Evolutionary conservation across 1,284 basidiomycete species (phyloP), one percentile per base, ranked within the genome.

Genomic region (Athelia sp.): DNA sequence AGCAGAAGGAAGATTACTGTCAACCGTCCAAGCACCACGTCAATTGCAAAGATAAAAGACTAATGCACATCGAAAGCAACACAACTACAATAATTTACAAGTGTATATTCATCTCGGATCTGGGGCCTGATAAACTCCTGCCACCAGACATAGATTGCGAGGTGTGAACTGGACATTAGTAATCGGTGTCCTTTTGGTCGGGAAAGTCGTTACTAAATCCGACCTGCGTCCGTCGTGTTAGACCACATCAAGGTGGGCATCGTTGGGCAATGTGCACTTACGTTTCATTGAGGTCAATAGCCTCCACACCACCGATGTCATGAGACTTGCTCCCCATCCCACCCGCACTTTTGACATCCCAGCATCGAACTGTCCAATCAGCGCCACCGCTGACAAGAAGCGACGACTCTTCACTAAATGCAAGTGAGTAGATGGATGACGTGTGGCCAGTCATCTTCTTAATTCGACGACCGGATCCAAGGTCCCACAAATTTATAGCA

Each of bases 361-460:
- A 99, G 53, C 93, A 94, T 21, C 93, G 78, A 11, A 98, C 94
- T 1, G 93, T 97, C 78, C 91, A 93, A 65, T 99, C 97, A 19
- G 92, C 84, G 23, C 87, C 79, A 3, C 93, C 93, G 50, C 90
- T 93, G 2, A 98, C 89, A 24, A 99, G 81, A 51, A 98, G 68
- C 1, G 84, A 85, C 0, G 93, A 94, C 66, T 98, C 96, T 13
- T 87, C 87, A 53, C 90, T 93, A 68, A 98, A 99, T 1, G 90
- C 80, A 23, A 99, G 78, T 4, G 91, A 91, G 62, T 97, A 89
- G 48, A 99, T 83, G 0, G 93, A 85, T 15, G 87, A 84, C 1
- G 81, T 86, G 66, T 99, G 97, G 0, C 97, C 97, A 17, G 82
- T 86, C 94, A 99, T 98, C 67, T 93, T 95, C 74, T 99, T 99